Evolutionary conservation across 345 rosid genomes (phyloP).

Genomic region (Gossypium longicalyx): DNA sequence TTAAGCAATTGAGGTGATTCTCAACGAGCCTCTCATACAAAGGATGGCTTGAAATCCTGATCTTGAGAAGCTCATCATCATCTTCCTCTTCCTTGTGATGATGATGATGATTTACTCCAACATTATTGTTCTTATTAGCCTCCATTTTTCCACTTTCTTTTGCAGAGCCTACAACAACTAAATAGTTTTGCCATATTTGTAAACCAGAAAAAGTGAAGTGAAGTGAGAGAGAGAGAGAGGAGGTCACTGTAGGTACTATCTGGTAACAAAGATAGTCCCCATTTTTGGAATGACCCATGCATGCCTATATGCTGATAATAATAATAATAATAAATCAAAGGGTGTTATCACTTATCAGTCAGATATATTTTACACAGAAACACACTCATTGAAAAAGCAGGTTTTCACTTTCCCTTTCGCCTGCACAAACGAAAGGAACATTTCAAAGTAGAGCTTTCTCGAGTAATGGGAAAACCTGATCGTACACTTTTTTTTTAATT

Average conservation of each 20-base stretch:
- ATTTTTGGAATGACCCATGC: constrained; percentile 37
- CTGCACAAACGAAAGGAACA: constrained; percentile 34
- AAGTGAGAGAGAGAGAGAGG: not conserved
- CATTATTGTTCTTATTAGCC: not conserved
- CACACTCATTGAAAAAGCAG: constrained; percentile 17
- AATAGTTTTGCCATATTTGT: constrained; percentile 12
- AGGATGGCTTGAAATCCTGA: constrained; percentile 48
- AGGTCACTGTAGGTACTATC: not conserved
- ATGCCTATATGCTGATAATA: constrained; percentile 24
- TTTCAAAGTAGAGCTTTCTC: constrained; percentile 31
- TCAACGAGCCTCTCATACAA: constrained; percentile 40
- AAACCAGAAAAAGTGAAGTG: not conserved
- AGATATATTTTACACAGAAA: not conserved
- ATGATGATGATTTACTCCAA: not conserved
- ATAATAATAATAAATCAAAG: no score
- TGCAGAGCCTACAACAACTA: not conserved
- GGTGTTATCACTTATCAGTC: constrained; percentile 15
- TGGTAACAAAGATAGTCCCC: constrained; percentile 14
- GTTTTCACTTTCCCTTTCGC: constrained; percentile 3
- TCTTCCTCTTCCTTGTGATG: constrained; percentile 3
- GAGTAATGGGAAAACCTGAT: constrained; percentile 24
- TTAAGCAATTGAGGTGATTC: constrained; percentile 48
- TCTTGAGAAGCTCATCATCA: constrained; percentile 35
- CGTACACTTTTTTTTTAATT: constrained; percentile 10
- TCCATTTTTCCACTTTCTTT: constrained; percentile 2